These are phyloP conservation scores for Heracleum sosnowskyi DNA, from an alignment of 129 eudicot species.

Conservation along the genomic window DNA sequence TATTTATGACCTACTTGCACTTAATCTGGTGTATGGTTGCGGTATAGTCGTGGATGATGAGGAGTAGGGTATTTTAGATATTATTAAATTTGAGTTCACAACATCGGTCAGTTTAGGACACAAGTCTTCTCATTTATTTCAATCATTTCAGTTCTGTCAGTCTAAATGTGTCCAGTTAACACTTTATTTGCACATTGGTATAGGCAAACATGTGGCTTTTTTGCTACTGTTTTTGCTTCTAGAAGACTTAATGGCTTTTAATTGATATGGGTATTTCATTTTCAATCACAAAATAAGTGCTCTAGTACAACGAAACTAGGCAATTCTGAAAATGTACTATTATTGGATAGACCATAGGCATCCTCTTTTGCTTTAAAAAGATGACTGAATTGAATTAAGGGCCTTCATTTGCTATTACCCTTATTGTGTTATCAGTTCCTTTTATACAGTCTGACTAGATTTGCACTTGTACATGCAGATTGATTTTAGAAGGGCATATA, in stretches of 20 bases:
- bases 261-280: background rate
- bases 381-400: background rate
- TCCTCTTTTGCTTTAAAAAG: background rate
- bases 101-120: background rate
- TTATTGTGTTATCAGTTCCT: background rate
- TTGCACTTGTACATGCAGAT: slow-evolving; percentile 40
- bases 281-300: background rate
- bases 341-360: background rate
- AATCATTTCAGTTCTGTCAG: background rate
- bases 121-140: background rate
- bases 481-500: slow-evolving; percentile 86
- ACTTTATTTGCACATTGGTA: background rate
- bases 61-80: background rate
- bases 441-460: background rate
- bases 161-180: background rate
- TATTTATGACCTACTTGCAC: background rate
- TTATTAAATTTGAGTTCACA: background rate
- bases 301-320: background rate
- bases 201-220: background rate
- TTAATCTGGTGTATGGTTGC: background rate
- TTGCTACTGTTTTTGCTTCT: background rate
- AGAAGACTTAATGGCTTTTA: background rate
- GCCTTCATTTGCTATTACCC: background rate
- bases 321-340: background rate
- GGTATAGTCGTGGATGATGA: background rate